Evolutionary conservation across 306 rosid genomes (phyloP), one percentile per base, ranked within the genome.

Genomic region (Gillenia trifoliata): DNA sequence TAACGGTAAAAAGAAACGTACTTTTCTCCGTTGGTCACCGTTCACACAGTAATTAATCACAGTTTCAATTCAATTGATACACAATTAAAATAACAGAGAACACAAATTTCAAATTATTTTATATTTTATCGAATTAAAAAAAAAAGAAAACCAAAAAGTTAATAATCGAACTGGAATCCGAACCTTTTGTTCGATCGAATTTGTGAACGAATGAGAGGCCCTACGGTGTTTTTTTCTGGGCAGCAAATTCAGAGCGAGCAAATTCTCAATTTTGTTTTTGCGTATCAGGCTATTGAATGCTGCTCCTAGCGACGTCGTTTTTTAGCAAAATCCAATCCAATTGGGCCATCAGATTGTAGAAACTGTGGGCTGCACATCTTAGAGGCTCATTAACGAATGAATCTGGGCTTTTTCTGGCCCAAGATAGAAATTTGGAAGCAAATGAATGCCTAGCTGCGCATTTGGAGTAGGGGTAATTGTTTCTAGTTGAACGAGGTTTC

Each of bases 131-230:
- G 49, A 28, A 68, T 13, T 23, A 23, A 25, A 41, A 16, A 25
- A 41, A 16, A 28, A 43, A 62, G 6, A 26, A 25, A 31, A 50
- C 49, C 55, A 63, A 77, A 65, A 38, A 1, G 22, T 6, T 9
- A 11, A 19, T 30, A 47, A 25, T 12, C 11, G 38, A 77, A 70
- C 9, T 4, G 19, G 76, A 70, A 77, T 56, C 66, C 50, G 50
- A 16, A 73, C 70, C 77, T 57, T 43, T n/a, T 50, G 33, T 15
- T 59, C 12, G 22, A 71, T 64, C 50, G 77, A 36, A 78, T 26
- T 54, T 25, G 16, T 20, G 55, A n/a, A 43, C 64, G 59, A 68
- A n/a, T 29, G 63, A 47, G 64, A 34, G 64, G 30, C 6, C 34
- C 64, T 12, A n/a, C 13, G 66, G 11, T 17, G 66, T 16, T 2